Base-by-base conservation (phyloP, 768 basidiomycete species). In the Mycena belliarum region DNA sequence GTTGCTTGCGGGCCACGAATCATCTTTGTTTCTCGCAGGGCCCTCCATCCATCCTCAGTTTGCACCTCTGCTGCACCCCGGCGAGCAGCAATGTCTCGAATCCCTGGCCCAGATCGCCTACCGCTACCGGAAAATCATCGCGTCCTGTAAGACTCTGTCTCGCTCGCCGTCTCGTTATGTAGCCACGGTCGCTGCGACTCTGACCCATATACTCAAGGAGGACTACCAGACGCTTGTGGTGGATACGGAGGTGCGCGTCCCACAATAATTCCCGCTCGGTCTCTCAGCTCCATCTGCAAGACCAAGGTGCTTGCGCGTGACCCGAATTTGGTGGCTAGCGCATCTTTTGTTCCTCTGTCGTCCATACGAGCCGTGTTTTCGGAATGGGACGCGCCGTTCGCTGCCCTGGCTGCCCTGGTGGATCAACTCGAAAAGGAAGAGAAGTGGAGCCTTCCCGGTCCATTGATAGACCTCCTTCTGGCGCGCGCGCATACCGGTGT, bases 301-400 rank as follows among this genome's bases (percentile, higher is more conserved):
- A 83, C 85, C 21, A 91, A 85, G 66, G 79, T 96, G 24, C 79
- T 97, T 35, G 77, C 75, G 35, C 84, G 88, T 44, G 93, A 95
- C 68, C 77, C 87, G 15, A 80, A 76, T 49, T 79, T 94, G 24
- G 93, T 95, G 32, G 89, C 84, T n/a, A 81, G 81, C 55, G 85
- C 86, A 10, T 87, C 89, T 5, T 94, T 89, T 68, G 93, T 97
- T 6, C 93, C 94, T 4, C 76, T 97, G 29, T 91, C 94, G 0
- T 87, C 87, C 7, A 73, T 97, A 58, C 84, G 89, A 51, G 91
- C 95, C 12, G 84, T 82, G 18, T 95, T 96, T 70, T 82, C 90
- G 8, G 84, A 84, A 70, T 97, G 95, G 95, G 91, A 93, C 64
- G 87, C 90, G 9, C 93, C 93, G 15, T 76, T 97, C 46, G 84